phyloP scores from a whole-genome alignment of 768 basidiomycete species.

The Dacryopinax spathularia region DNA sequence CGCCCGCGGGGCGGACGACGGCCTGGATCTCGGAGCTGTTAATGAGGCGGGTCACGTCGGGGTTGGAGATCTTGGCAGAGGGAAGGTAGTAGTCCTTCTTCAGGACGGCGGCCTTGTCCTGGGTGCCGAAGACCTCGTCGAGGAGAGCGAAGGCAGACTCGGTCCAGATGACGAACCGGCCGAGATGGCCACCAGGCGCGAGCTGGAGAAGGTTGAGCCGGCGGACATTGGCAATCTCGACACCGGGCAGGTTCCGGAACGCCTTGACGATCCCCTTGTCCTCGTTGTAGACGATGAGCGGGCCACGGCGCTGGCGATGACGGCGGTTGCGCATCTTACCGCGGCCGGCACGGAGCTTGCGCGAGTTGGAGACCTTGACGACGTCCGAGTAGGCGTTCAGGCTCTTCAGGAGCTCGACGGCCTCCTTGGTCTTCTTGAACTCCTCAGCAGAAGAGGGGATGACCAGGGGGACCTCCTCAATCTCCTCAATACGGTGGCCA shows the following conservation, averaged over 20 bases:
- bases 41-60: constrained; percentile 93
- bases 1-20: constrained; percentile 78
- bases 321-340: constrained; percentile 95
- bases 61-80: constrained; percentile 89
- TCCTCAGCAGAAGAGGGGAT: constrained; percentile 65
- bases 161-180: constrained; percentile 99
- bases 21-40: constrained; percentile 98
- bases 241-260: constrained; percentile 97
- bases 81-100: constrained; percentile 92
- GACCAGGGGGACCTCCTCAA: constrained; percentile 93
- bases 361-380: constrained; percentile 91
- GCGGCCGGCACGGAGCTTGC: constrained; percentile 92
- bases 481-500: constrained; percentile 95
- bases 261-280: constrained; percentile 96
- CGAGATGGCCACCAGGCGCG: constrained; percentile 97
- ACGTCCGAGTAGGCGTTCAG: constrained; percentile 85
- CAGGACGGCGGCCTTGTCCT: constrained; percentile 66
- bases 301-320: constrained; percentile 93
- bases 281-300: constrained; percentile 91
- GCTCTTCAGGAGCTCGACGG: constrained; percentile 80
- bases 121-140: constrained; percentile 91
- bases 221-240: constrained; percentile 89
- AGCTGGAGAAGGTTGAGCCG: constrained; percentile 95
- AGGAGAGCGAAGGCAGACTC: constrained; percentile 83
- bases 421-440: constrained; percentile 92